Evolutionary conservation across 2,329 filamentous ascomycete genomes (phyloP), one percentile per base, ranked within the genome.

Genomic region (Scytalidium lignicola): DNA sequence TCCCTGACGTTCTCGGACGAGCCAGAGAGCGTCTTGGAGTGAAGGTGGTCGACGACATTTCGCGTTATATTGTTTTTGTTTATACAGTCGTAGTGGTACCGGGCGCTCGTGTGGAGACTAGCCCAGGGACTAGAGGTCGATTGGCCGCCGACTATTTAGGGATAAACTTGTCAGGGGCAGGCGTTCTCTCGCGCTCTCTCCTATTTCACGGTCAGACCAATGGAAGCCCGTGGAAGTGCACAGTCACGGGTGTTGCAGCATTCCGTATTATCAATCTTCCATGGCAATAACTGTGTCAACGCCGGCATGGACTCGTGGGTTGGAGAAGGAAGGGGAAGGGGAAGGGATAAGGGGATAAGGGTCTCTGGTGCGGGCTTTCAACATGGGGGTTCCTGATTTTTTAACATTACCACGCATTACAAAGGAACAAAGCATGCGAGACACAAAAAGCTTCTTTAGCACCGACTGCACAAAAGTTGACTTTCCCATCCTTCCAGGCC

Each of bases 1-100:
- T 48, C 32, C 32, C 32, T 15, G 62, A 62, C 18, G 61, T 57
- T 44, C 63, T 60, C 47, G 63, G 63, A 51, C 64, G 58, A 40
- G 58, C 59, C 45, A 66, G 59, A 32, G 61, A 58, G 40, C 63
- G 59, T 48, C 62, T 55, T 26, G 63, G 62, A 32, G 62, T 59
- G 44, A 50, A 49, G n/a, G 32, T 13, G 48, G 44, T 49, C 50
- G 47, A 52, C 32, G 55, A 56, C 57, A 57, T 57, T 13, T 8
- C 32, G 15, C 32, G 32, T 37, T 37, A 37, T 37, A 37, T 37
- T 37, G 32, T 37, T 37, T 37, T 17, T 37, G 32, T 37, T 37
- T 37, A 37, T 37, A 37, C 32, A 37, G 32, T 37, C 32, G 32
- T 37, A 13, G 12, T n/a, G 32, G 32, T 13, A 37, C 32, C 32